A percentile compares a stretch with the other conserved stretches of the same genome.
Evolutionary conservation across 78 protist genomes (phyloP).

Genomic region (Speleostelium caveatum): DNA sequence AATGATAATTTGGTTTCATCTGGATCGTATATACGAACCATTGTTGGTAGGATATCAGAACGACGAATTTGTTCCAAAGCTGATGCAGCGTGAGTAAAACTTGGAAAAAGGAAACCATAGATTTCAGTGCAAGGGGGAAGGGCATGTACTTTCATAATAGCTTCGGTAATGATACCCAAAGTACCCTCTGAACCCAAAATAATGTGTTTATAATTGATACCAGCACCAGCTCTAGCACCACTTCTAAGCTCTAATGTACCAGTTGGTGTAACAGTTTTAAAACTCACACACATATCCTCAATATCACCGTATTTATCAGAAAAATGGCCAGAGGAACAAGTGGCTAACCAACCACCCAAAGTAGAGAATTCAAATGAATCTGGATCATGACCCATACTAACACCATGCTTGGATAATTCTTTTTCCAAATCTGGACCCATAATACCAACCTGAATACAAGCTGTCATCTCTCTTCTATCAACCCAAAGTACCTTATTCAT

Average conservation of each 20-base stretch:
- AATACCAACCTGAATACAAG: conserved; percentile 91
- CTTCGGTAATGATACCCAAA: conserved; percentile 92
- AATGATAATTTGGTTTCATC: conserved; percentile 80
- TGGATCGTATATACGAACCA: conserved; percentile 83
- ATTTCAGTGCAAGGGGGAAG: conserved; percentile 69
- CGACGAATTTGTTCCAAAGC: conserved; percentile 81
- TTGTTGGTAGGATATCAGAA: conserved; percentile 82
- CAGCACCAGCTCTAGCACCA: conserved; percentile 84
- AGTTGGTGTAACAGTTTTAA: conserved; percentile 88
- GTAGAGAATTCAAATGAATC: conserved; percentile 90
- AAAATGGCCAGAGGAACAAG: conserved; percentile 90
- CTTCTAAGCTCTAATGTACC: conserved; percentile 88
- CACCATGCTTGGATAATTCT: conserved; percentile 78
- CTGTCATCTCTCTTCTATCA: conserved; percentile 84
- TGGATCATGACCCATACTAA: conserved; percentile 93
- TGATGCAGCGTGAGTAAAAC: conserved; percentile 44
- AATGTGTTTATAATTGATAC: conserved; percentile 85
- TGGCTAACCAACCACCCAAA: conserved; percentile 95
- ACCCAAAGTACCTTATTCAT: conserved; percentile 91
- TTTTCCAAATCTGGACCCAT: conserved; percentile 89
- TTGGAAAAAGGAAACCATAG: conserved; percentile 70
- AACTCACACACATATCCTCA: conserved; percentile 87
- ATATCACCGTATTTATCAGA: conserved; percentile 93
- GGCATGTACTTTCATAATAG: conserved; percentile 79
- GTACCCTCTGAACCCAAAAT: conserved; percentile 90